phyloP scores from a whole-genome alignment of 176 grass and related monocot genomes.

The Oryza meridionalis region DNA sequence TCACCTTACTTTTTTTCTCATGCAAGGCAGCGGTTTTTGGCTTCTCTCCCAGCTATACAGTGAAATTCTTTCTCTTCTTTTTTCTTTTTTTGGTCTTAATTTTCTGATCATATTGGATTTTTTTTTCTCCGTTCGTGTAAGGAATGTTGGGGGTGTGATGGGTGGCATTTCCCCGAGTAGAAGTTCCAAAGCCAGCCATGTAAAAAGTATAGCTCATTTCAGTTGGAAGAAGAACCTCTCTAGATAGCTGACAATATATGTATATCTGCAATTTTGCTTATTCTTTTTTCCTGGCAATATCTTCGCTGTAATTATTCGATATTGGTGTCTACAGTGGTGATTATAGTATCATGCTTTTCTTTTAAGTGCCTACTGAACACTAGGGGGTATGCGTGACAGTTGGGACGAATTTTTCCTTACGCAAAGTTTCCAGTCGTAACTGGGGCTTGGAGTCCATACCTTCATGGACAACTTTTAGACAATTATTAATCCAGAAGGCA shows the following conservation, averaged over 20 bases:
- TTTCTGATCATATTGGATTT: conserved; percentile 40
- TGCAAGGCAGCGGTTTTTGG: conserved; percentile 53
- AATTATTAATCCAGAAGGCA: no score
- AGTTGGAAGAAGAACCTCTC: conserved; percentile 43
- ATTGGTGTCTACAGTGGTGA: not conserved
- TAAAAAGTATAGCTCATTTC: conserved; percentile 72
- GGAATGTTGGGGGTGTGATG: conserved; percentile 53
- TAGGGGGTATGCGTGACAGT: not conserved
- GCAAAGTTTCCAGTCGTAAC: not conserved
- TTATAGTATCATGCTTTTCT: not conserved
- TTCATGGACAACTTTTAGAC: not conserved
- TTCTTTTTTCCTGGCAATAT: conserved; percentile 23
- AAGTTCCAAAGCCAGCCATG: conserved; percentile 59
- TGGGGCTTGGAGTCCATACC: not conserved
- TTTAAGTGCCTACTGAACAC: not conserved
- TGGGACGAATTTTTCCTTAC: not conserved
- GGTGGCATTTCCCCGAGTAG: conserved; percentile 55
- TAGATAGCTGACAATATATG: conserved; percentile 72
- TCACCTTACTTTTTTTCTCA: conserved; percentile 39
- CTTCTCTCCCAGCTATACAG: conserved; percentile 45
- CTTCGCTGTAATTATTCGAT: conserved; percentile 30
- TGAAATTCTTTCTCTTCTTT: conserved; percentile 40
- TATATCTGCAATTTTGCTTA: conserved; percentile 74
- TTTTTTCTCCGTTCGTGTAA: conserved; percentile 45
- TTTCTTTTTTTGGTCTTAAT: conserved; percentile 27